These are phyloP conservation scores for Candida dajiaensis DNA, from an alignment of 805 yeast species.

Conservation along the genomic window DNA sequence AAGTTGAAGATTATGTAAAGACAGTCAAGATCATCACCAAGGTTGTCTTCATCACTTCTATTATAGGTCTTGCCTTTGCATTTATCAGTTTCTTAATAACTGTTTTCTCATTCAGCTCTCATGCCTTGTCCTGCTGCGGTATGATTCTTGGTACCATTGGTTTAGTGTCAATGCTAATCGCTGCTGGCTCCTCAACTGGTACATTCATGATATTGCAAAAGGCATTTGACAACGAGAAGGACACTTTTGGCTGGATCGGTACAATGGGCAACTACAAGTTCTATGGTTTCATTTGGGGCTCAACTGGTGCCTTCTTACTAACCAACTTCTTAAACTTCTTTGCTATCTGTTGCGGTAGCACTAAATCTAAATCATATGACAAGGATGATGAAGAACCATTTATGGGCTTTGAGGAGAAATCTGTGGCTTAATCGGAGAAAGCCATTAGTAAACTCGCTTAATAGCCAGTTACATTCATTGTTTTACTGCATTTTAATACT, in stretches of 20 bases:
- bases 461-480: no score
- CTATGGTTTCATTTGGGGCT: slow-evolving; percentile 62
- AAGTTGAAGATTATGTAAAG: slow-evolving; percentile 39
- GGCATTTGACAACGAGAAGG: slow-evolving; percentile 43
- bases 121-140: slow-evolving; percentile 39
- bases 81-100: slow-evolving; percentile 37
- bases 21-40: slow-evolving; percentile 42
- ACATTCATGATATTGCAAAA: slow-evolving; percentile 43
- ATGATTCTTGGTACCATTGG: slow-evolving; percentile 39
- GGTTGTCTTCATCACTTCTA: slow-evolving; percentile 53
- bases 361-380: slow-evolving; percentile 2
- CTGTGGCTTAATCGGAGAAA: neutral
- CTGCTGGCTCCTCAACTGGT: slow-evolving; percentile 60
- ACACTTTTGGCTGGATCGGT: slow-evolving; percentile 50
- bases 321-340: slow-evolving; percentile 29
- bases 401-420: slow-evolving; percentile 5
- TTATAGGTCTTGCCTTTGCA: slow-evolving; percentile 42
- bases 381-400: slow-evolving; percentile 5
- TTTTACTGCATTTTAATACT: neutral
- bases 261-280: slow-evolving; percentile 39
- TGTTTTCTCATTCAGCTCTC: slow-evolving; percentile 39
- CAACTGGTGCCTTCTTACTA: slow-evolving; percentile 41
- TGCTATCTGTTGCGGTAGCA: slow-evolving; percentile 37
- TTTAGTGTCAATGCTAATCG: slow-evolving; percentile 30
- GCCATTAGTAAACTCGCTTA: neutral